These are phyloP conservation scores for Chaetomiaceae sp. DNA, from an alignment of 2,329 filamentous ascomycete species.

Conservation along the genomic window DNA sequence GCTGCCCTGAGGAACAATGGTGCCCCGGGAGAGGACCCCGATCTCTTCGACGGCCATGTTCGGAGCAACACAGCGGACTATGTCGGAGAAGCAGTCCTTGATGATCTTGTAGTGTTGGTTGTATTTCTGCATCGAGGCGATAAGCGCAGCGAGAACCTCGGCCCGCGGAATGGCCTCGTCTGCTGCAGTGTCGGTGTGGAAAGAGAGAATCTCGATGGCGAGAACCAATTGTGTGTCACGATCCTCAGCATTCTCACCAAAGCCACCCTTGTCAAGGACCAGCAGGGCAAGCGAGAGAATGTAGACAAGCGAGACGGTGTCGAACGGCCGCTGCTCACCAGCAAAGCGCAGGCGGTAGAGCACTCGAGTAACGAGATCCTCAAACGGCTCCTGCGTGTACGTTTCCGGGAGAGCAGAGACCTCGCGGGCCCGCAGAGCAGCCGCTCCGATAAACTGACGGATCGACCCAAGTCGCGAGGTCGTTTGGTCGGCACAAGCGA, in stretches of 20 bases:
- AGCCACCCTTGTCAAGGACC: constrained; percentile 72
- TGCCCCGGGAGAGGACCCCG: constrained; percentile 67
- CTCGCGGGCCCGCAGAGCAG: constrained; percentile 74
- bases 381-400: constrained; percentile 73
- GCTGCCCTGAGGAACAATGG: constrained; percentile 71
- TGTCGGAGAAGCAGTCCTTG: constrained; percentile 85
- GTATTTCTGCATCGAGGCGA: constrained; percentile 81
- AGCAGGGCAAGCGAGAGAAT: constrained; percentile 76
- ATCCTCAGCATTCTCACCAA: constrained; percentile 69
- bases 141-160: constrained; percentile 65
- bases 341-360: constrained; percentile 87
- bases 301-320: constrained; percentile 82
- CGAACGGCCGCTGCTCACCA: constrained; percentile 90
- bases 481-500: constrained; percentile 72
- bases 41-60: constrained; percentile 74
- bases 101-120: constrained; percentile 91
- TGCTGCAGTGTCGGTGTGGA: constrained; percentile 76
- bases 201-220: constrained; percentile 80
- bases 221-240: constrained; percentile 85
- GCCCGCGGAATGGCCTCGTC: constrained; percentile 72
- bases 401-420: constrained; percentile 67
- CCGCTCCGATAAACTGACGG: constrained; percentile 79
- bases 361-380: constrained; percentile 78
- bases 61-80: constrained; percentile 76
- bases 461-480: constrained; percentile 69